phyloP scores from a whole-genome alignment of 2,329 filamentous ascomycete genomes.

The Diaporthe amygdali region DNA sequence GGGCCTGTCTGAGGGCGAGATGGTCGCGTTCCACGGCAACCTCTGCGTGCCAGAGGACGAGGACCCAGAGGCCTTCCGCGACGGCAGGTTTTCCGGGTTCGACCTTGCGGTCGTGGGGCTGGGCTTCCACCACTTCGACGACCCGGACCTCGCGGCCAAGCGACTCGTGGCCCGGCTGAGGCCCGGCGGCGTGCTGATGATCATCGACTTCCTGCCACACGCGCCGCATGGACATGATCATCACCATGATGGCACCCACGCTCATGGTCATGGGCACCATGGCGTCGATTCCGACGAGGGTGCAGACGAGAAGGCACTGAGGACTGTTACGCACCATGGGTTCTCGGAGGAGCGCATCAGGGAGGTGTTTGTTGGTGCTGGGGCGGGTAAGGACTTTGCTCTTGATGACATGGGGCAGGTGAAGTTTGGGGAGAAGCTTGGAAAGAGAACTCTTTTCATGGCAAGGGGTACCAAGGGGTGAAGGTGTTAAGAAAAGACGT shows the following conservation, averaged over 20 bases:
- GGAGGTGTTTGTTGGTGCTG: slow-evolving; percentile 68
- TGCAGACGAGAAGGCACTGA: slow-evolving; percentile 28
- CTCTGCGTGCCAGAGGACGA: slow-evolving; percentile 52
- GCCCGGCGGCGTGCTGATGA: slow-evolving; percentile 69
- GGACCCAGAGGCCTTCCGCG: slow-evolving; percentile 60
- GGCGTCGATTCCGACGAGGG: not conserved
- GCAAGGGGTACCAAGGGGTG: slow-evolving; percentile 52
- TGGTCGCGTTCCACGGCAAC: slow-evolving; percentile 63
- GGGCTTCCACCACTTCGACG: slow-evolving; percentile 71
- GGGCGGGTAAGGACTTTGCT: slow-evolving; percentile 60
- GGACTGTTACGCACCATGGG: slow-evolving; percentile 69
- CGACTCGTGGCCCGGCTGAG: slow-evolving; percentile 66
- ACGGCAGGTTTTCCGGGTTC: slow-evolving; percentile 69
- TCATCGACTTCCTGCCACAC: slow-evolving; percentile 71
- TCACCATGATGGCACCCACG: not conserved
- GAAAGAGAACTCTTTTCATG: slow-evolving; percentile 52
- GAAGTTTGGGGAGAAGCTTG: slow-evolving; percentile 29
- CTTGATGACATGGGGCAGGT: slow-evolving; percentile 52
- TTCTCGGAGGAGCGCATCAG: slow-evolving; percentile 66
- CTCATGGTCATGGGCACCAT: not conserved
- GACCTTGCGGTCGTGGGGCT: slow-evolving; percentile 64
- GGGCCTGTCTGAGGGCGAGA: slow-evolving; percentile 56
- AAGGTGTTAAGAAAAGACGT: not conserved
- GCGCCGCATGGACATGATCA: slow-evolving; percentile 30
- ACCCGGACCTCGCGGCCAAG: slow-evolving; percentile 64